Percentiles rank a stretch among this genome's conserved stretches.
phyloP scores from a whole-genome alignment of 2,329 filamentous ascomycete species.

The Venturia asperata region DNA sequence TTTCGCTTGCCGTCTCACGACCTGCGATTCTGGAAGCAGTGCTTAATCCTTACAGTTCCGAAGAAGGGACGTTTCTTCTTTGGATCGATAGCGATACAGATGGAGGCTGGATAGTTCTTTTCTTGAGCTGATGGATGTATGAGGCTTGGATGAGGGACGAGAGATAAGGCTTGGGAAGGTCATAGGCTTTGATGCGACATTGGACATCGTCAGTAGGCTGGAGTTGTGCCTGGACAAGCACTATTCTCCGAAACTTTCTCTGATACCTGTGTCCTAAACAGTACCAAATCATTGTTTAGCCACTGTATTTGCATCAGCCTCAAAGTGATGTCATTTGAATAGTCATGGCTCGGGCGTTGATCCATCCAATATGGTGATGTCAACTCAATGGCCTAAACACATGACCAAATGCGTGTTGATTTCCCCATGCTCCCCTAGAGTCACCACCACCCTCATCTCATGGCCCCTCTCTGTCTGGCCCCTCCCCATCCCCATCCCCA shows the following conservation, averaged over 20 bases:
- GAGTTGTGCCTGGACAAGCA: not conserved
- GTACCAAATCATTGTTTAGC: not conserved
- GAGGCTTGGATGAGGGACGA: not conserved
- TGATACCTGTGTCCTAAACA: not conserved
- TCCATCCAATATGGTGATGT: no score
- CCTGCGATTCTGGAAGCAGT: not conserved
- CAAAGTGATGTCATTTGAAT: not conserved
- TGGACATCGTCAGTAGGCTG: not conserved
- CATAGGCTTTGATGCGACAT: not conserved
- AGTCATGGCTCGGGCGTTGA: not conserved
- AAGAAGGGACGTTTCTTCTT: not conserved
- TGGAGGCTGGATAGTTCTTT: not conserved
- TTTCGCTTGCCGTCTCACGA: not conserved
- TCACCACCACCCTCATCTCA: no score
- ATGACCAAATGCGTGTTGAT: no score
- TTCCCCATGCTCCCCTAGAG: no score
- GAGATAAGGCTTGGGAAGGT: no score
- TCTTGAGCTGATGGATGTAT: not conserved
- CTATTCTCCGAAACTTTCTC: not conserved
- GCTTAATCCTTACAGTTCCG: not conserved
- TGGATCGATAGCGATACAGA: not conserved
- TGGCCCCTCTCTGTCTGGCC: no score
- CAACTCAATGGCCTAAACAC: no score
- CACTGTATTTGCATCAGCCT: not conserved
- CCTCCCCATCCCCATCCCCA: no score